phyloP scores from a whole-genome alignment of 306 rosid genomes.

The Gillenia trifoliata region DNA sequence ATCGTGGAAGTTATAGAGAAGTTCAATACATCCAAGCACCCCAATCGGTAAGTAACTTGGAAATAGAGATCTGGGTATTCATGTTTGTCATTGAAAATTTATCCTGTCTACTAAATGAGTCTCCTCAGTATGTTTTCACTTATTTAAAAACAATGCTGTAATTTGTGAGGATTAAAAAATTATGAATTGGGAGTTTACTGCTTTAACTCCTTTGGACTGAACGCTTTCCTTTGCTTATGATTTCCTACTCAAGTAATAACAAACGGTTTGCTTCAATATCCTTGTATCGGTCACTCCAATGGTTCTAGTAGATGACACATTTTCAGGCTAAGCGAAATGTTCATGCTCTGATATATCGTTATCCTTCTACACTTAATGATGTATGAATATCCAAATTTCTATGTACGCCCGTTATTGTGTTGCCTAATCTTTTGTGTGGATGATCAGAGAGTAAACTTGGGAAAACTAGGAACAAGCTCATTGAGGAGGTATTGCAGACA shows the following conservation, averaged over 20 bases:
- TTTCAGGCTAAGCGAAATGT: not conserved
- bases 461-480: slow-evolving; percentile 46
- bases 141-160: not conserved
- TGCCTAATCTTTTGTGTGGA: not conserved
- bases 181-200: not conserved
- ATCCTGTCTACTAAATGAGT: not conserved
- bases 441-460: slow-evolving; percentile 44
- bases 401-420: not conserved
- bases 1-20: slow-evolving; percentile 43
- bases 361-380: not conserved
- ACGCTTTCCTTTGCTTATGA: not conserved
- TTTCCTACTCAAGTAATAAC: not conserved
- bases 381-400: not conserved
- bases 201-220: not conserved
- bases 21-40: slow-evolving; percentile 45
- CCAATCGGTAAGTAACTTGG: slow-evolving; percentile 29
- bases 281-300: not conserved
- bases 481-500: slow-evolving; percentile 59
- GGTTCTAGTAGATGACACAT: not conserved
- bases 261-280: not conserved
- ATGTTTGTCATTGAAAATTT: not conserved
- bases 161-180: not conserved
- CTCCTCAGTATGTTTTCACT: not conserved
- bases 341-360: not conserved
- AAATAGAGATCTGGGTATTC: not conserved